phyloP scores from a whole-genome alignment of 2,329 filamentous ascomycete genomes.

The Plectosphaerella cucumerina region DNA sequence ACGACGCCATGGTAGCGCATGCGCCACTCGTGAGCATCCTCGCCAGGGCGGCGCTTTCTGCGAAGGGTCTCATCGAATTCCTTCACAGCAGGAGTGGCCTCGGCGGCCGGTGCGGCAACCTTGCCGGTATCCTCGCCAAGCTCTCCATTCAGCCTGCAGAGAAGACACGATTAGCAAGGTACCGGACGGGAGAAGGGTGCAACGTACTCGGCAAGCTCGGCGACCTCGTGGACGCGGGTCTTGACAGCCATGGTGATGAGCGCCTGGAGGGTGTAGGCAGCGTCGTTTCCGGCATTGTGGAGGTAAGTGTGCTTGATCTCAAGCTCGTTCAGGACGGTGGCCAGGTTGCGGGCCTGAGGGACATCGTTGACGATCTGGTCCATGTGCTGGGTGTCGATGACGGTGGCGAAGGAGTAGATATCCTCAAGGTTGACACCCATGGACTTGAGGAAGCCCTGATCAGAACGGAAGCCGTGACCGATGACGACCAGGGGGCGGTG shows the following conservation, averaged over 20 bases:
- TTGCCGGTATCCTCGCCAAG: not conserved
- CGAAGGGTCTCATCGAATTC: not conserved
- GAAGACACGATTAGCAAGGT: too few species aligned
- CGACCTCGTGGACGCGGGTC: not conserved
- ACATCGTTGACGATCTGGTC: constrained; percentile 59
- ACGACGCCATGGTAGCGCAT: not conserved
- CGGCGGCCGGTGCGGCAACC: not conserved
- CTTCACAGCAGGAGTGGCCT: not conserved
- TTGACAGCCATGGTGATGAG: constrained; percentile 18
- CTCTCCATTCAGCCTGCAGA: not conserved
- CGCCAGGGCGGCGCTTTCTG: not conserved
- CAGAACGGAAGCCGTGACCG: constrained; percentile 65
- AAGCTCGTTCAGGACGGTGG: constrained; percentile 46
- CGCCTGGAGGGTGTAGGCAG: constrained; percentile 13
- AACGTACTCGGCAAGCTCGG: not conserved
- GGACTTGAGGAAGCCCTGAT: constrained; percentile 44
- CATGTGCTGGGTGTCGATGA: constrained; percentile 68
- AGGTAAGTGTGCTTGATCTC: constrained; percentile 8
- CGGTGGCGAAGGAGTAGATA: constrained; percentile 53
- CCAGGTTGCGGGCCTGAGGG: constrained; percentile 51
- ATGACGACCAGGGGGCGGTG: constrained; percentile 64
- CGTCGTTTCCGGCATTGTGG: constrained; percentile 14
- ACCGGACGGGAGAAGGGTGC: too few species aligned
- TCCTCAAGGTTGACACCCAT: constrained; percentile 55
- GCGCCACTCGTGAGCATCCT: not conserved